Base-by-base conservation (phyloP, 2,329 filamentous ascomycete genomes). In the Hypoxylon sp. region DNA sequence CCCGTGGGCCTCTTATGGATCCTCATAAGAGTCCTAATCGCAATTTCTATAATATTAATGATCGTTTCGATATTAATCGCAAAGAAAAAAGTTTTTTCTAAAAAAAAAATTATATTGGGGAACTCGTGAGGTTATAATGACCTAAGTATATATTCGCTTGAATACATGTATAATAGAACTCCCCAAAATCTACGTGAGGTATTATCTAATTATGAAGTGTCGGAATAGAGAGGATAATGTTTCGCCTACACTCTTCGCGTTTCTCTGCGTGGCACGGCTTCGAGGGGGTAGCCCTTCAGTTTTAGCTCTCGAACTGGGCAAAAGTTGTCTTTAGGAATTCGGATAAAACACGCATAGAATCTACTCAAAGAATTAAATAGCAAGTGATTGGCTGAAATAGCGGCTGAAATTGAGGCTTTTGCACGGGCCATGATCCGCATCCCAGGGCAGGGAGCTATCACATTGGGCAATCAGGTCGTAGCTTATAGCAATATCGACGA, bases 351-450 rank as follows among this genome's bases (percentile, higher is more conserved):
- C 19, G 19, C 46, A 61, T 34, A 36, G 17, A 53, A 66, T 66
- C 58, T 53, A 21, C 63, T n/a, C 52, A 59, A 57, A 58, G 52
- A 59, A 51, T 32, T 25, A 32, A 13, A 41, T 38, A 19, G 11
- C 2, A 28, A 11, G 23, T 63, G 59, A 60, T 66, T 66, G 63
- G 63, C 9, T 17, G 17, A 58, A 17, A 30, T 32, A 7, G 30
- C 38, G 58, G 65, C 65, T 68, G 61, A 68, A 62, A 48, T 60
- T 63, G 45, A 59, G 63, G 66, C 32, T 48, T 17, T 55, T 41
- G 63, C 63, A 57, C 67, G 50, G 60, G 59, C 67, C 63, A 53
- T 17, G 25, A 21, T 23, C 53, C 43, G 57, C 48, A 46, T 45
- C 32, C 46, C 34, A 17, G 61, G 32, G 38, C 57, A 9, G 11